Conservation (phyloP, 176 grass and related monocot species). For the Stipa capillata region DNA sequence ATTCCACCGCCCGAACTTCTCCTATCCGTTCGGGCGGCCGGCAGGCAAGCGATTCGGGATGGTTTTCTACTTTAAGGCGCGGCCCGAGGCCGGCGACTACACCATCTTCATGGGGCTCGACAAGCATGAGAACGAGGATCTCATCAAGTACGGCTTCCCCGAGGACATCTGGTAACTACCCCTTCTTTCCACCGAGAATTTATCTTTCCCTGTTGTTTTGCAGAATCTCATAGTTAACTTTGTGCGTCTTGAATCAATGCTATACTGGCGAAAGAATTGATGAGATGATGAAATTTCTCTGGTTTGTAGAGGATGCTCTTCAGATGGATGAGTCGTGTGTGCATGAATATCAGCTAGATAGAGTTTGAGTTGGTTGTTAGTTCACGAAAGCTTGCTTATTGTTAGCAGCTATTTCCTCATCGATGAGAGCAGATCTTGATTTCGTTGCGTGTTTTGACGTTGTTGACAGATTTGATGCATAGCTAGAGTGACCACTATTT, state of each 20-base stretch:
- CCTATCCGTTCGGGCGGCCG: slow-evolving; percentile 22
- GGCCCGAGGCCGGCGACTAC: slow-evolving; percentile 82
- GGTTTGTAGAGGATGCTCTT: not conserved
- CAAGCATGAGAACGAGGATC: slow-evolving; percentile 93
- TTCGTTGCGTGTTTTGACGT: not conserved
- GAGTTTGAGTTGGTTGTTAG: not conserved
- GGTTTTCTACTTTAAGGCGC: slow-evolving; percentile 98
- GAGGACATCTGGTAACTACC: slow-evolving; percentile 80
- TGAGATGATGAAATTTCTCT: not conserved
- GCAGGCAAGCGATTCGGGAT: slow-evolving; percentile 25
- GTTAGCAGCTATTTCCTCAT: not conserved
- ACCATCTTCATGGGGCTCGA: slow-evolving; percentile 96
- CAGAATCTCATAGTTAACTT: not conserved
- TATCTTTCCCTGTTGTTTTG: not conserved
- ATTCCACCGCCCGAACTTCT: slow-evolving; percentile 16
- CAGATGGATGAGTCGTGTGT: not conserved
- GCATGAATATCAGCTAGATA: not conserved
- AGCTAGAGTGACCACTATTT: not conserved
- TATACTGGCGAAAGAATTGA: not conserved
- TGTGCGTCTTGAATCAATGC: not conserved
- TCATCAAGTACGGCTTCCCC: slow-evolving; percentile 90
- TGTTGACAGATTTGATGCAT: not conserved
- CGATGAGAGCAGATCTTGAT: not conserved
- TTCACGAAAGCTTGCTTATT: not conserved
- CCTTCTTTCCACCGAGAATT: not conserved